Conservation (phyloP, 164 flowering plant species). For the Macadamia integrifolia region DNA sequence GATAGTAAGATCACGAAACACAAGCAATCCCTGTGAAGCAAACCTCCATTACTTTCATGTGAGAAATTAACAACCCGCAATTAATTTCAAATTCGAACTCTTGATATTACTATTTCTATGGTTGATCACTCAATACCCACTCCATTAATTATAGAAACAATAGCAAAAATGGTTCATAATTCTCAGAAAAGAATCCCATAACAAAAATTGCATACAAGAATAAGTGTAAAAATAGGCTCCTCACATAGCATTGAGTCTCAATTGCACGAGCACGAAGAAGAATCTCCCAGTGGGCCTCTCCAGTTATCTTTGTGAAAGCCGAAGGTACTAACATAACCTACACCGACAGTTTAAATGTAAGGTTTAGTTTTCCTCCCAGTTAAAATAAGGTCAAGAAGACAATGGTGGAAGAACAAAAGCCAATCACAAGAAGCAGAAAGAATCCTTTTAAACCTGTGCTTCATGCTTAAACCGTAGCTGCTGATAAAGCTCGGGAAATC, state of each 20-base stretch:
- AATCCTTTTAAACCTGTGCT: constrained; percentile 50
- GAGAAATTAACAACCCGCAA: too few species aligned
- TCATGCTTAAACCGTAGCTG: constrained; percentile 69
- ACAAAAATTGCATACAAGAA: constrained; percentile 1
- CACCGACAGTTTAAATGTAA: constrained; percentile 10
- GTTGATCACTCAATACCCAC: too few species aligned
- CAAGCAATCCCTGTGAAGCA: too few species aligned
- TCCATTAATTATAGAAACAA: too few species aligned
- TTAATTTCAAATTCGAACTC: too few species aligned
- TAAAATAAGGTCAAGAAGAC: not conserved
- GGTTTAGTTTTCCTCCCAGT: not conserved
- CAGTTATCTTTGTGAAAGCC: constrained; percentile 84
- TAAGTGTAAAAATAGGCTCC: constrained; percentile 11
- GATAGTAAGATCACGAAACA: too few species aligned
- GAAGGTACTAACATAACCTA: constrained; percentile 85
- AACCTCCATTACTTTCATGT: too few species aligned
- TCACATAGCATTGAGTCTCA: constrained; percentile 93
- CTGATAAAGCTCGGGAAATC: constrained; percentile 90
- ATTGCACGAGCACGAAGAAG: constrained; percentile 95
- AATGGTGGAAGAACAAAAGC: not conserved
- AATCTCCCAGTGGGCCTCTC: constrained; percentile 95
- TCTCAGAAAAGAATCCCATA: not conserved
- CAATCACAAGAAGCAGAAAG: not conserved
- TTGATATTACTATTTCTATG: too few species aligned
- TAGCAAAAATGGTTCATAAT: not conserved